Percentiles rank a stretch among this genome's conserved stretches.
Conservation (phyloP, 1,139 yeast species). For the Geotrichum histeridarum region DNA sequence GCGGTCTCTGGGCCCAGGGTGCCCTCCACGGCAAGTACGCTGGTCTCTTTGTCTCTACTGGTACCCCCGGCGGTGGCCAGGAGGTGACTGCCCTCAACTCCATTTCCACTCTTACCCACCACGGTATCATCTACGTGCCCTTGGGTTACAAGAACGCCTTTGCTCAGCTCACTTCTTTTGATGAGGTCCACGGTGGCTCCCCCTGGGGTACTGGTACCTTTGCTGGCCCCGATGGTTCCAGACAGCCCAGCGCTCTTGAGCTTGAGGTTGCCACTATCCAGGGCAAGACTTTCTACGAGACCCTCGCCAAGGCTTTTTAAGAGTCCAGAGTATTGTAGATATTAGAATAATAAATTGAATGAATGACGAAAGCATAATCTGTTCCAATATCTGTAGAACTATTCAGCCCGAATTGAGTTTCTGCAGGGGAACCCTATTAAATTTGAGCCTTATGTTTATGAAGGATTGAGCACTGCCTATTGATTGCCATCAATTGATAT, state of each 20-base stretch:
- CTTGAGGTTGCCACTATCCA: conserved; percentile 54
- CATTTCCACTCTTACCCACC: conserved; percentile 65
- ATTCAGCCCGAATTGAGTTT: too few relatives aligned
- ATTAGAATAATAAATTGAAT: too few relatives aligned
- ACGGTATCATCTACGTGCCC: conserved; percentile 65
- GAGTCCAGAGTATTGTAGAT: neutral
- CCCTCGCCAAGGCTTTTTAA: conserved; percentile 9
- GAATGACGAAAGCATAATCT: too few relatives aligned
- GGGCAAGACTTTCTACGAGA: conserved; percentile 52
- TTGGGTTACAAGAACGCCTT: conserved; percentile 68
- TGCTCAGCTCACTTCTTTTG: conserved; percentile 53
- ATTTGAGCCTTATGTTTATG: too few relatives aligned
- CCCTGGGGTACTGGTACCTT: conserved; percentile 87
- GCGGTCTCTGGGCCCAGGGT: conserved; percentile 78
- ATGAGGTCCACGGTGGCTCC: conserved; percentile 75
- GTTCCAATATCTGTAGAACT: too few relatives aligned
- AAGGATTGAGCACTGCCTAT: too few relatives aligned
- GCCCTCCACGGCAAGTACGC: conserved; percentile 70
- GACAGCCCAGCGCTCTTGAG: conserved; percentile 61
- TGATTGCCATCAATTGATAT: too few relatives aligned
- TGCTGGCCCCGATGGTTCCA: conserved; percentile 76
- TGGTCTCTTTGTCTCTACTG: conserved; percentile 72
- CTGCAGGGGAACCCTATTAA: too few relatives aligned
- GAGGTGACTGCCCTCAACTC: conserved; percentile 65
- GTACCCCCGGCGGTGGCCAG: conserved; percentile 82